These are phyloP conservation scores for Litsea cubeba DNA, from an alignment of 164 flowering plant species.

Conservation along the genomic window DNA sequence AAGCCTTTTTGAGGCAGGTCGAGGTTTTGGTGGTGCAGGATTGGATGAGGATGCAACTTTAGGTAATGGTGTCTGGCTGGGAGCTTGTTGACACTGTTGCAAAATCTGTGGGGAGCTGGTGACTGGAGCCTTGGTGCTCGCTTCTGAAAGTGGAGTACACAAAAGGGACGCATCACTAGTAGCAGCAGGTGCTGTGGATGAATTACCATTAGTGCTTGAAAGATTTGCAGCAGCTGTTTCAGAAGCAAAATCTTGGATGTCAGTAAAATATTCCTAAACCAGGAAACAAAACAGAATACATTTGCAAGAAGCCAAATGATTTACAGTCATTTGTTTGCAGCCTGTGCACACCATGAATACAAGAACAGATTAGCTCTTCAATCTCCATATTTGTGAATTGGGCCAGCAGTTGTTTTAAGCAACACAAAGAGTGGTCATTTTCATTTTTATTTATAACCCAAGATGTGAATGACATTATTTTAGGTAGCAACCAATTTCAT, in stretches of 20 bases:
- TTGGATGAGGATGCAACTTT: constrained; percentile 10
- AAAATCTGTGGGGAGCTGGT: constrained; percentile 16
- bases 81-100: constrained; percentile 23
- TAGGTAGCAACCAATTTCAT: background rate
- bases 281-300: background rate
- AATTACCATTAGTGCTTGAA: constrained; percentile 9
- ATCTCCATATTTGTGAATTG: background rate
- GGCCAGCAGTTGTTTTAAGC: background rate
- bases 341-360: background rate
- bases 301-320: background rate
- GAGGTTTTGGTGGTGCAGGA: constrained; percentile 21
- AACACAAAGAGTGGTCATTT: too few relatives aligned
- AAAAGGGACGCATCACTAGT: constrained; percentile 19
- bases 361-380: too few relatives aligned
- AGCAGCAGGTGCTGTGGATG: constrained; percentile 18
- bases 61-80: constrained; percentile 2
- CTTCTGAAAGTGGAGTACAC: constrained; percentile 5
- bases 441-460: background rate
- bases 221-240: constrained; percentile 24
- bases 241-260: background rate
- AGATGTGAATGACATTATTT: background rate
- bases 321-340: background rate
- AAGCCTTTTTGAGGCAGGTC: constrained; percentile 19
- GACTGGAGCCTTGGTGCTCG: constrained; percentile 1
- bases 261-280: background rate